Evolutionary conservation across 2,329 filamentous ascomycete species (phyloP).

Genomic region (Xylariaceae sp.): DNA sequence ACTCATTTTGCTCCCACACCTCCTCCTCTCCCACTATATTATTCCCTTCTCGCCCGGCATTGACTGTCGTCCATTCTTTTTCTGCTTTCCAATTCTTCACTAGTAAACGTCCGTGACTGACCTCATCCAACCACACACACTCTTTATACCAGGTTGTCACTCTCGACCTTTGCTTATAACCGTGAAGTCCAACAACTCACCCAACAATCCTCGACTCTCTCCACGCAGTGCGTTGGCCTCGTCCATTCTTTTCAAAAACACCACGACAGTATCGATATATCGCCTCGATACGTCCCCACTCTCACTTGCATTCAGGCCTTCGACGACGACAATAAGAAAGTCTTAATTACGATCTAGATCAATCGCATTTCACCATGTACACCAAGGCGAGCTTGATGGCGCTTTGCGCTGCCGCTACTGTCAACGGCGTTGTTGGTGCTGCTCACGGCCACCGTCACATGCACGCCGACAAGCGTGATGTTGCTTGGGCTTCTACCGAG

Average conservation of each 20-base stretch:
- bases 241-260: conserved; percentile 23
- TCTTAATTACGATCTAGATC: conserved; percentile 7
- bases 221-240: conserved; percentile 27
- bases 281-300: conserved; percentile 6
- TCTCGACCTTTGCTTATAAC: conserved; percentile 22
- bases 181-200: background rate
- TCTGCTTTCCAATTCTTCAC: background rate
- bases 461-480: conserved; percentile 28
- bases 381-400: conserved; percentile 30
- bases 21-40: conserved; percentile 10
- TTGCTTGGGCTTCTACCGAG: conserved; percentile 29
- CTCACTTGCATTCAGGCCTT: background rate
- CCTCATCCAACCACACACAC: conserved; percentile 28
- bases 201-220: conserved; percentile 3
- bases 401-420: conserved; percentile 28
- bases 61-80: conserved; percentile 11
- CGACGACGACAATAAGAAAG: background rate
- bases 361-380: conserved; percentile 25
- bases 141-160: conserved; percentile 29
- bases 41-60: conserved; percentile 9
- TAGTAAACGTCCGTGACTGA: conserved; percentile 13
- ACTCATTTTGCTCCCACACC: conserved; percentile 10
- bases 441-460: conserved; percentile 26
- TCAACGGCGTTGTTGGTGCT: conserved; percentile 27
- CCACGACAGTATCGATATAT: conserved; percentile 25